Percentiles rank a stretch among this genome's conserved stretches.
These are phyloP conservation scores for Penicillium sp. DNA, from an alignment of 2,329 filamentous ascomycete genomes.

Conservation along the genomic window DNA sequence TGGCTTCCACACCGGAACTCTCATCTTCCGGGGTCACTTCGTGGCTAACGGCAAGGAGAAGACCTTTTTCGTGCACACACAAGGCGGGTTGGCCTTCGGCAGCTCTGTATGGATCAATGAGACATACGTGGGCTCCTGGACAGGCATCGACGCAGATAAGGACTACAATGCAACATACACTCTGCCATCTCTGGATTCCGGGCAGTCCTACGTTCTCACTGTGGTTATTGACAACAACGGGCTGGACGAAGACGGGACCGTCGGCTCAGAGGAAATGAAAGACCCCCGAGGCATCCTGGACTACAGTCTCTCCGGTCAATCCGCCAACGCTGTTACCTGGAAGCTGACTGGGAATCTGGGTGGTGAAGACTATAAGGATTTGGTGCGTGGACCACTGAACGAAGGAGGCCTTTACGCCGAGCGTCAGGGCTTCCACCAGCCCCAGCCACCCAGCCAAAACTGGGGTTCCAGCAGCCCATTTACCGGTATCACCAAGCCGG, in stretches of 20 bases:
- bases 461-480: conserved; percentile 39
- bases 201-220: conserved; percentile 61
- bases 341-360: conserved; percentile 60
- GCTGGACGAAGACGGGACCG: conserved; percentile 62
- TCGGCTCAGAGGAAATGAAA: conserved; percentile 59
- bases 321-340: conserved; percentile 45
- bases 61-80: conserved; percentile 56
- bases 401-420: conserved; percentile 58
- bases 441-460: conserved; percentile 40
- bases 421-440: conserved; percentile 56
- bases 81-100: conserved; percentile 67
- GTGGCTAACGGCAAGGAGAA: conserved; percentile 60
- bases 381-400: conserved; percentile 54
- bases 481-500: conserved; percentile 45
- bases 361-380: conserved; percentile 55
- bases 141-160: conserved; percentile 52
- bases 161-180: conserved; percentile 57
- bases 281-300: conserved; percentile 55
- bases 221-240: conserved; percentile 72
- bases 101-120: conserved; percentile 64
- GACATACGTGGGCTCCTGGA: conserved; percentile 63
- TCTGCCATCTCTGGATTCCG: conserved; percentile 53
- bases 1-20: conserved; percentile 66
- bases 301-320: conserved; percentile 41
- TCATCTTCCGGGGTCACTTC: conserved; percentile 70